Base-by-base conservation (phyloP, 805 yeast genomes). In the Candida easanensis region DNA sequence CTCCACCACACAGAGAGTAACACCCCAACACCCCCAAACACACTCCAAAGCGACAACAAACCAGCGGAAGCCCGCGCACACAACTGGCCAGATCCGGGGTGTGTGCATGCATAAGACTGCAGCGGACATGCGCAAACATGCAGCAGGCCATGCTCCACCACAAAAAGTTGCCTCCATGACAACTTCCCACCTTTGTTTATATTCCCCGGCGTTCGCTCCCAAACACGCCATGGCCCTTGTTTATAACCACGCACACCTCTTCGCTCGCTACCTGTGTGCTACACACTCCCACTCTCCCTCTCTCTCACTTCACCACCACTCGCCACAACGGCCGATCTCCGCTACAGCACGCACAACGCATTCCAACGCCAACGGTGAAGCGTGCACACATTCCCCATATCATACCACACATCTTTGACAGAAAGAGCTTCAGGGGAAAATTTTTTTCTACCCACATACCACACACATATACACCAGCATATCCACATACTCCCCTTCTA, bases 341-440 rank as follows among this genome's bases (percentile, higher is more conserved):
- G 18, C 36, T 14, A 26, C 11, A 5, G 20, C 27, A 9, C 27
- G 18, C 36, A 26, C 18, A 37, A 27, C 40, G 34, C 40, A 37
- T 37, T 26, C 33, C 33, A 28, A 16, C 33, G 39, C 33, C 34
- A 36, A 36, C 38, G 38, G 38, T 25, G 17, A 13, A 14, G 9
- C 14, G 13, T 31, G 14, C 4, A 10, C 22, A 16, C 22, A 30
- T 23, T 30, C 31, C 32, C 25, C 39, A 6, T 6, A 13, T n/a
- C 35, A 31, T 27, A 33, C 26, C 28, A 36, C 39, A 20, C 18
- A 11, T 19, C 9, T 31, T 20, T 16, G 15, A 9, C 26, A 17
- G 15, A 26, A 15, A 13, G 30, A 15, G 15, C 30, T 14, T 13
- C 30, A 5, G 26, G 10, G 10, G 7, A 8, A 8, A 8, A 8